Evolutionary conservation across 345 rosid genomes (phyloP).

Genomic region (Eucalyptus cloeziana): DNA sequence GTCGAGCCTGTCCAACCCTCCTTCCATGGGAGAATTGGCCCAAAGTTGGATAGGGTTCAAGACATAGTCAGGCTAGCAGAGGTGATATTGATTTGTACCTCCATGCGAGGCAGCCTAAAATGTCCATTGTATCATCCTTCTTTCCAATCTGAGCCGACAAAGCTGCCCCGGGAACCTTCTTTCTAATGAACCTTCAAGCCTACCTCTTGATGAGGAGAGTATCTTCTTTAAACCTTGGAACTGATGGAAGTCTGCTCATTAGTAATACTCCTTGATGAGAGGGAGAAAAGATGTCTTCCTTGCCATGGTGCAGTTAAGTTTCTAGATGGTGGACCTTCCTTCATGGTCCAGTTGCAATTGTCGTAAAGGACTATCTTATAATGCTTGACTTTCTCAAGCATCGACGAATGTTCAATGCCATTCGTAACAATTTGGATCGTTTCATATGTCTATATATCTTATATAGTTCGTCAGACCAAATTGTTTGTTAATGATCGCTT

Average conservation of each 20-base stretch:
- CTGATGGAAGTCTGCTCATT: background rate
- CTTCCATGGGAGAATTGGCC: background rate
- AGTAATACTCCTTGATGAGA: background rate
- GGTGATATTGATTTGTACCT: background rate
- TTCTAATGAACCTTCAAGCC: background rate
- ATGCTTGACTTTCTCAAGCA: background rate
- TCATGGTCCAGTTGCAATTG: background rate
- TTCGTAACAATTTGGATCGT: background rate
- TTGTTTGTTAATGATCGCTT: background rate
- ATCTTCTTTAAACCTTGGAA: background rate
- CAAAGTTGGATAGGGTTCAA: background rate
- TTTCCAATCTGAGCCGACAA: background rate
- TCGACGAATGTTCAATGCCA: background rate
- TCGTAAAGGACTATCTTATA: background rate
- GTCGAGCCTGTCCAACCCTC: background rate
- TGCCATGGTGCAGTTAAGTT: background rate
- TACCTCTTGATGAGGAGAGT: background rate
- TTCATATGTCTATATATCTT: background rate
- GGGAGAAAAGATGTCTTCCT: background rate
- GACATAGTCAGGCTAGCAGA: background rate
- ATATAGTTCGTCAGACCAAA: background rate
- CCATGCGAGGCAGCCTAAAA: background rate
- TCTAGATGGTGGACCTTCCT: background rate
- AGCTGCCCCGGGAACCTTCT: background rate
- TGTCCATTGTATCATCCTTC: background rate